Evolutionary conservation across 345 rosid species (phyloP).

Genomic region (Moricandia arvensis): DNA sequence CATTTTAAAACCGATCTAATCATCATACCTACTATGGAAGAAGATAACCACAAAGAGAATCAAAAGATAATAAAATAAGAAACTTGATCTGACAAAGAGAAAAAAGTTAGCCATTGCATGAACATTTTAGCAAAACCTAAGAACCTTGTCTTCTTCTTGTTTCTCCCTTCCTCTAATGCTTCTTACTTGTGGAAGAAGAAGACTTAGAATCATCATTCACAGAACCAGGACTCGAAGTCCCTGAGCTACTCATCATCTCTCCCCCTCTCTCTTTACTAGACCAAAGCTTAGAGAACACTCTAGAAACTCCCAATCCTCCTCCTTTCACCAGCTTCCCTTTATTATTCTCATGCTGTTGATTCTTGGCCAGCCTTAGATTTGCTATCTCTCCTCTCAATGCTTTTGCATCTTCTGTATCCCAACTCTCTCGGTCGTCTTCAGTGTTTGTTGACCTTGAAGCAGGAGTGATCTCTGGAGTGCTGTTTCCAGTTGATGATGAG

Average conservation of each 20-base stretch:
- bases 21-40: constrained; percentile 4
- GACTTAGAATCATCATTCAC: constrained; percentile 66
- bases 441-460: constrained; percentile 71
- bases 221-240: constrained; percentile 78
- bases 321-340: constrained; percentile 42
- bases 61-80: constrained; percentile 26
- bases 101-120: constrained; percentile 11
- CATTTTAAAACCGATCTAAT: constrained; percentile 16
- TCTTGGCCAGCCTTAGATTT: constrained; percentile 43
- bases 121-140: constrained; percentile 15
- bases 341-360: constrained; percentile 33
- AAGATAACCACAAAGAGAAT: constrained; percentile 7
- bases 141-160: background rate
- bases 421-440: constrained; percentile 59
- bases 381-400: constrained; percentile 72
- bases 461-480: constrained; percentile 56
- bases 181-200: constrained; percentile 62
- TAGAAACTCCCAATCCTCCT: constrained; percentile 64
- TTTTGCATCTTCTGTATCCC: constrained; percentile 70
- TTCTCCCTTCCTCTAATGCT: constrained; percentile 31
- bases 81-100: constrained; percentile 4
- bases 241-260: constrained; percentile 66
- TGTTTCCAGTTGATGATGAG: constrained; percentile 48
- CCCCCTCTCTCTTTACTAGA: constrained; percentile 59
- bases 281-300: constrained; percentile 63